phyloP scores from a whole-genome alignment of 192 early-diverging fungal genomes.

The Ramicandelaber brevisporus region DNA sequence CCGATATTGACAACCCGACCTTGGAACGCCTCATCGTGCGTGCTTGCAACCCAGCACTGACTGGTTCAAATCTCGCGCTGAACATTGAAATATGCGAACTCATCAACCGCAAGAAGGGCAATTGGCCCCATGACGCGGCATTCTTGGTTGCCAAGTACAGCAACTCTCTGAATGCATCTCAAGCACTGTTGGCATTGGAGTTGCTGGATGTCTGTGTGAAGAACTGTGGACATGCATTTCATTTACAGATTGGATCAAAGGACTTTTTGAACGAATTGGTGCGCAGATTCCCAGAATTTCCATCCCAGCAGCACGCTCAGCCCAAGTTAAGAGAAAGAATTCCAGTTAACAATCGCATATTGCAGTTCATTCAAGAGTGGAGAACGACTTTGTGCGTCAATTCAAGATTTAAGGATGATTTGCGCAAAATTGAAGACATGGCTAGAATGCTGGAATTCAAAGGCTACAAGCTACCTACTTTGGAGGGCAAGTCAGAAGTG shows the following conservation, averaged over 20 bases:
- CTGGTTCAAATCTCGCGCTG: constrained; percentile 62
- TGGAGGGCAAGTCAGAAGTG: constrained; percentile 11
- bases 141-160: constrained; percentile 13
- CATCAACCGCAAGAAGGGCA: constrained; percentile 72
- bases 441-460: constrained; percentile 67
- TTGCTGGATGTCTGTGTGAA: constrained; percentile 94
- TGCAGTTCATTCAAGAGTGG: constrained; percentile 91
- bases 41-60: no score
- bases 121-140: constrained; percentile 24
- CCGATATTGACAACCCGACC: no score
- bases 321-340: no score
- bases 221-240: constrained; percentile 96
- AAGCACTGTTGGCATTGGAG: constrained; percentile 19
- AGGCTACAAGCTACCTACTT: constrained; percentile 26
- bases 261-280: constrained; percentile 96
- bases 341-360: constrained; percentile 58
- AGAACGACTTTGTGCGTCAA: constrained; percentile 59
- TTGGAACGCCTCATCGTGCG: no score
- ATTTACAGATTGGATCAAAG: constrained; percentile 80
- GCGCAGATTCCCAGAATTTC: constrained; percentile 73
- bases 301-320: no score
- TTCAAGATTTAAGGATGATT: constrained; percentile 80
- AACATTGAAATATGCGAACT: constrained; percentile 91
- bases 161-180: constrained; percentile 15
- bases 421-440: constrained; percentile 89